Evolutionary conservation across 805 yeast species (phyloP), one percentile per base, ranked within the genome.

Genomic region (Wickerhamiella musiphila): DNA sequence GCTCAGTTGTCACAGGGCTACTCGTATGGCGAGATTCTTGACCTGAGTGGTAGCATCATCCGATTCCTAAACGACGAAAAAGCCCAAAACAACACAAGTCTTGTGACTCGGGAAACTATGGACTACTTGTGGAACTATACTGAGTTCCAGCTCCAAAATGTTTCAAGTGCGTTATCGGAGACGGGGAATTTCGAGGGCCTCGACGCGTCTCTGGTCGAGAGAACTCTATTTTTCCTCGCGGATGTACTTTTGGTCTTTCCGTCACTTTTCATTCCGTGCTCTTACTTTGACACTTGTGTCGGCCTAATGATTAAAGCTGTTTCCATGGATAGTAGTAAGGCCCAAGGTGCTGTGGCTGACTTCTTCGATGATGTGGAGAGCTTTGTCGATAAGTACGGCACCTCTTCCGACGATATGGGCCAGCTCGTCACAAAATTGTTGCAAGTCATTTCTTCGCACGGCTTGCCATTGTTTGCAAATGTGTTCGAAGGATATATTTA

Each of bases 361-460:
- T 82, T 70, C 51, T 54, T 84, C 43, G 74, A 79, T 41, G 98
- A 90, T 51, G 61, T 82, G 22, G 65, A 10, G 3, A 11, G 8
- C 12, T 28, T 13, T 9, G 20, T 23, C 15, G 10, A 7, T 12
- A n/a, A n/a, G n/a, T n/a, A n/a, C n/a, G n/a, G n/a, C n/a, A n/a
- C n/a, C n/a, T 24, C 15, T 9, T 24, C 12, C 26, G 18, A 4
- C 11, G 11, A 5, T 16, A 24, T 5, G 26, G 18, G 5, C 26
- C 26, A 4, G 26, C 13, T 3, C 26, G 18, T 3, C 15, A 16
- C 4, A n/a, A 24, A 18, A n/a, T 3, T 12, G 18, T 28, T n/a
- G 30, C 26, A 4, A 7, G 9, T 11, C 26, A 13, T 6, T 14
- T 24, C 26, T 18, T 14, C 11, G 26, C 14, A 5, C 26, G 18